Evolutionary conservation across 495 filamentous ascomycete species (phyloP), one percentile per base, ranked within the genome.

Genomic region (Talaromyces nanjingensis): DNA sequence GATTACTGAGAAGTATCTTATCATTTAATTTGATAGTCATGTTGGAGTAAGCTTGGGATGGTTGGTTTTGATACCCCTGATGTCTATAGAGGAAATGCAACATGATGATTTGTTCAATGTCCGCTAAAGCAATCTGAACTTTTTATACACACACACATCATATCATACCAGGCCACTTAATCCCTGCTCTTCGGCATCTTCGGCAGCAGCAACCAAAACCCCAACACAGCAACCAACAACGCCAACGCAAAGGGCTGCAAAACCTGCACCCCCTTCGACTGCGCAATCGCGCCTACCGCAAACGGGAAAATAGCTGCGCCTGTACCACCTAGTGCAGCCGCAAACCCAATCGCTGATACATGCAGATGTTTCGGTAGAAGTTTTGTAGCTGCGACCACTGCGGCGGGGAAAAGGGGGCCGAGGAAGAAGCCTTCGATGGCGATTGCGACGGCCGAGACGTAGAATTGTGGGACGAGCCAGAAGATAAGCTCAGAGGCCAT

Each of bases 261-360:
- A 11, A 92, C 89, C 69, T 86, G 73, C 8, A 94, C 91, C 16
- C 92, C 91, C 71, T 84, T 89, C 16, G 82, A 84, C 72, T 94
- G 87, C 6, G 91, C 92, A 73, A 96, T 88, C 0, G 90, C 90
- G 1, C 91, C 91, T 1, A 96, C 89, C 0, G 84, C 89, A 71
- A 96, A 96, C 0, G 92, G 92, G 57, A 96, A 84, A 16, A 93
- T 72, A 0, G 91, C 90, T 3, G 90, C 91, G 0, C 92, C 92
- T 7, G 83, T 83, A 0, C 90, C 88, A 2, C 92, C 92, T 74
- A 93, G 87, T 0, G 92, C 90, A 9, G 89, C 87, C 2, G 89
- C 89, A 66, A 96, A 96, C 0, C 92, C 91, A 58, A 96, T 89
- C 1, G 89, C 87, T 60, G 82, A 85, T 37, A 96, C 90, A 70